phyloP scores from a whole-genome alignment of 352 stramenopile species.

The Elongisporangium undulatum region DNA sequence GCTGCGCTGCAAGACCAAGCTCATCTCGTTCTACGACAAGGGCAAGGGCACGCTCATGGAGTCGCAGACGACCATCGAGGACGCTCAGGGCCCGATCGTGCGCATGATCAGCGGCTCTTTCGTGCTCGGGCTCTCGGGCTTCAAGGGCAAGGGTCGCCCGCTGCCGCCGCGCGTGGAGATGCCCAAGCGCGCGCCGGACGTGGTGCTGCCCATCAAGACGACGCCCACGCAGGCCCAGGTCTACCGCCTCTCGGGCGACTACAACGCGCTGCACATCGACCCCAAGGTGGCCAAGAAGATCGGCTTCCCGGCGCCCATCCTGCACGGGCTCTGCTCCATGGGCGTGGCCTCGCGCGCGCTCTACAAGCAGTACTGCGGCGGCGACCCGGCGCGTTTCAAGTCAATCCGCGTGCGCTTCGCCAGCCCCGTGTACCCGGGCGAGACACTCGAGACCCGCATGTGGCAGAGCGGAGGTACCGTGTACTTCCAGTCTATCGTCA shows the following conservation, averaged over 20 bases:
- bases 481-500: constrained; percentile 68
- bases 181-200: constrained; percentile 65
- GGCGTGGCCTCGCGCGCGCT: constrained; percentile 78
- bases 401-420: constrained; percentile 87
- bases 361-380: constrained; percentile 75
- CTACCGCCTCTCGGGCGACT: constrained; percentile 94
- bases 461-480: constrained; percentile 52
- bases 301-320: constrained; percentile 83
- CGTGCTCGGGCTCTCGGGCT: constrained; percentile 73
- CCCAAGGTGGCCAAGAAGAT: constrained; percentile 70
- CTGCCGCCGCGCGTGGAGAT: constrained; percentile 69
- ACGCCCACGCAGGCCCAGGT: constrained; percentile 78
- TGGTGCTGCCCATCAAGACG: constrained; percentile 59
- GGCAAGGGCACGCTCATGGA: constrained; percentile 82
- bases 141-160: constrained; percentile 61
- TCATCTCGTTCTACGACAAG: constrained; percentile 85
- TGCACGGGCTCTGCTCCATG: constrained; percentile 94
- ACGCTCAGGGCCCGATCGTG: constrained; percentile 52
- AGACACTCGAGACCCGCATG: constrained; percentile 85
- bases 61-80: constrained; percentile 74
- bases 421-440: constrained; percentile 78
- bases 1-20: constrained; percentile 52
- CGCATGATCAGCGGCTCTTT: constrained; percentile 81
- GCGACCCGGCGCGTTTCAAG: constrained; percentile 70
- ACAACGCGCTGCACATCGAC: constrained; percentile 94